Conservation (phyloP, 768 basidiomycete genomes). For the Cyclocybe aegerita region DNA sequence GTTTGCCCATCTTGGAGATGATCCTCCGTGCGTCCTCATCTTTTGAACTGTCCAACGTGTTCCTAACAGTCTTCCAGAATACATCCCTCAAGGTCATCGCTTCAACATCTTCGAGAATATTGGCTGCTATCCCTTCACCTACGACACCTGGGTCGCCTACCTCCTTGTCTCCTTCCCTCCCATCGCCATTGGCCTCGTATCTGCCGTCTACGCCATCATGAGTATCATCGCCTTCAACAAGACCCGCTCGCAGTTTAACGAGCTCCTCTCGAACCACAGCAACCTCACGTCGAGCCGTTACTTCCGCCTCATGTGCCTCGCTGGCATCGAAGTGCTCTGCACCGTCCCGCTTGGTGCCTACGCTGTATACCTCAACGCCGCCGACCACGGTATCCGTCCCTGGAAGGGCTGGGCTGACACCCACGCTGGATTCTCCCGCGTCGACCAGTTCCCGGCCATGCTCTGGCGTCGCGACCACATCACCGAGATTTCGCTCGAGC, state of each 20-base stretch:
- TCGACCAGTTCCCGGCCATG: slow-evolving; percentile 38
- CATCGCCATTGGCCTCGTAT: slow-evolving; percentile 39
- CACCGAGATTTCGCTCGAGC: slow-evolving; percentile 30
- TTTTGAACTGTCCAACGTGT: not conserved
- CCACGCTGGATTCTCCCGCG: slow-evolving; percentile 47
- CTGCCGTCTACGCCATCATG: slow-evolving; percentile 35
- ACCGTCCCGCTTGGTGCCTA: slow-evolving; percentile 44
- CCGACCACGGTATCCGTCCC: slow-evolving; percentile 29
- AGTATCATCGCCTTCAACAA: slow-evolving; percentile 42
- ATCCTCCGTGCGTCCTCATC: slow-evolving; percentile 35
- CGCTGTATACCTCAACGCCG: slow-evolving; percentile 35
- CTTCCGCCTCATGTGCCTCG: slow-evolving; percentile 57
- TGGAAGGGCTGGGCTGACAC: slow-evolving; percentile 52
- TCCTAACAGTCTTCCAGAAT: slow-evolving; percentile 31
- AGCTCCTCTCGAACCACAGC: slow-evolving; percentile 34
- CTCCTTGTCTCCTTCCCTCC: slow-evolving; percentile 43
- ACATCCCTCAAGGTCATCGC: slow-evolving; percentile 55
- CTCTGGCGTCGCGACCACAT: slow-evolving; percentile 37
- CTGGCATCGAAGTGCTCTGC: slow-evolving; percentile 43
- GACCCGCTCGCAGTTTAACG: slow-evolving; percentile 41
- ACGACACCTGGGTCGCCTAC: slow-evolving; percentile 44
- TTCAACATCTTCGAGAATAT: slow-evolving; percentile 60
- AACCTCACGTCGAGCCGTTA: slow-evolving; percentile 50
- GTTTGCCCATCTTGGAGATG: slow-evolving; percentile 51
- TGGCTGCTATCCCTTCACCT: slow-evolving; percentile 53